Evolutionary conservation across 306 rosid species (phyloP).

Genomic region (Mimosa bimucronata): DNA sequence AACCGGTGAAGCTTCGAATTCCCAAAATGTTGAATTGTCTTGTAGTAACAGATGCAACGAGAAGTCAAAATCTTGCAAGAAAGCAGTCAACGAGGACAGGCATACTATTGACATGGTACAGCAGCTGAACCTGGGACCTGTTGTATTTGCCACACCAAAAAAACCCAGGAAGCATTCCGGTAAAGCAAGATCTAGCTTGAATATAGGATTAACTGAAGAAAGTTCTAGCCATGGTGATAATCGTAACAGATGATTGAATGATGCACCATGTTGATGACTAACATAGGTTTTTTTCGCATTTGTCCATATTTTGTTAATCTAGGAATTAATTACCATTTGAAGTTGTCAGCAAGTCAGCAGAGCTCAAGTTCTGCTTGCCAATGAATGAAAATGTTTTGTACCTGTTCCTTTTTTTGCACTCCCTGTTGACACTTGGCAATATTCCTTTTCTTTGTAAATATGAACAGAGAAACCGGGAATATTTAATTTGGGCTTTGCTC

Average conservation of each 20-base stretch:
- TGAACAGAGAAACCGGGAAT: slow-evolving; percentile 7
- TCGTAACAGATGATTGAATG: slow-evolving; percentile 34
- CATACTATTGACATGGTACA: slow-evolving; percentile 42
- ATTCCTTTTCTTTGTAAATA: slow-evolving; percentile 37
- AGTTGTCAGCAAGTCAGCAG: slow-evolving; percentile 27
- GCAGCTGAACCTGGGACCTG: slow-evolving; percentile 52
- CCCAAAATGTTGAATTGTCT: slow-evolving; percentile 39
- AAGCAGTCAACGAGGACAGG: slow-evolving; percentile 37
- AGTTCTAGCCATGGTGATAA: slow-evolving; percentile 49
- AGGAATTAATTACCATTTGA: slow-evolving; percentile 25
- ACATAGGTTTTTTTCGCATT: slow-evolving; percentile 13
- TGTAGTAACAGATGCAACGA: slow-evolving; percentile 40
- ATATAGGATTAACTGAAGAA: slow-evolving; percentile 50
- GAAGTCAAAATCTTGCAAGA: slow-evolving; percentile 41
- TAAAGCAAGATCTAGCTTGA: slow-evolving; percentile 45
- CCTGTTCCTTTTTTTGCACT: slow-evolving; percentile 17
- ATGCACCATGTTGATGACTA: slow-evolving; percentile 31
- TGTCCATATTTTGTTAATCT: slow-evolving; percentile 11
- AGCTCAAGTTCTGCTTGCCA: slow-evolving; percentile 19
- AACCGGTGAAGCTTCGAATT: slow-evolving; percentile 32
- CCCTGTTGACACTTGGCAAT: slow-evolving; percentile 10
- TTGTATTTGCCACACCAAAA: slow-evolving; percentile 38
- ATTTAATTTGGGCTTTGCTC: slow-evolving; percentile 30
- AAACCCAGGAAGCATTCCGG: slow-evolving; percentile 58
- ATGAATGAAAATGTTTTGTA: slow-evolving; percentile 13